Evolutionary conservation across 306 rosid species (phyloP).

Genomic region (Sesbania bispinosa): DNA sequence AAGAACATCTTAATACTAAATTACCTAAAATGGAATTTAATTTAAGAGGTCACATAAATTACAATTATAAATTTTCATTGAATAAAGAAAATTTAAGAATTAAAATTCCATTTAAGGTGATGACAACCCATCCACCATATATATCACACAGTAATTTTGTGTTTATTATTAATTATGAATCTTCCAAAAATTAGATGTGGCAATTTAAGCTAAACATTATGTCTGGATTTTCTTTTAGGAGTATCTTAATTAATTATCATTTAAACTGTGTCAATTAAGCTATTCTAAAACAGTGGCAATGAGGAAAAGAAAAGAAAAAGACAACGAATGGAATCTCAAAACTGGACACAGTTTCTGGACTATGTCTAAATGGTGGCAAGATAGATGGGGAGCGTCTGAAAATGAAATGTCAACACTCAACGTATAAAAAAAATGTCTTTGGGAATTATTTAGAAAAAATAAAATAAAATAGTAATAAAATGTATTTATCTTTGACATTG

Average conservation of each 20-base stretch:
- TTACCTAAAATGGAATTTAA: neutral
- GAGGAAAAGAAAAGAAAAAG: neutral
- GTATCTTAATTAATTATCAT: neutral
- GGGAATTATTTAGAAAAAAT: neutral
- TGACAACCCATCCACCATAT: neutral
- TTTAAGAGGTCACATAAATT: neutral
- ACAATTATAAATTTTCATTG: neutral
- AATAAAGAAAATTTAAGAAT: neutral
- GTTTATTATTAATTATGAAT: neutral
- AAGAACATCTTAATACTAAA: neutral
- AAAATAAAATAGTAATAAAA: too few species aligned
- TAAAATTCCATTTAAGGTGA: neutral
- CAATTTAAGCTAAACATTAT: neutral
- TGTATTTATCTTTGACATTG: too few species aligned
- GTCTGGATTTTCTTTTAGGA: neutral
- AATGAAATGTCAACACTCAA: neutral
- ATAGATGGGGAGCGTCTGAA: neutral
- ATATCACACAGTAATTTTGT: neutral
- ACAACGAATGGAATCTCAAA: neutral
- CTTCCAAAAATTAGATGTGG: neutral
- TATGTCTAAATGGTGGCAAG: neutral
- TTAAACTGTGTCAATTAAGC: neutral
- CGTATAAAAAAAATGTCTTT: too few species aligned
- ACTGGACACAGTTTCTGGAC: neutral
- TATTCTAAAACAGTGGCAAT: too few species aligned